Conservation (phyloP, 2,329 filamentous ascomycete species). For the Botrytis sinoallii region DNA sequence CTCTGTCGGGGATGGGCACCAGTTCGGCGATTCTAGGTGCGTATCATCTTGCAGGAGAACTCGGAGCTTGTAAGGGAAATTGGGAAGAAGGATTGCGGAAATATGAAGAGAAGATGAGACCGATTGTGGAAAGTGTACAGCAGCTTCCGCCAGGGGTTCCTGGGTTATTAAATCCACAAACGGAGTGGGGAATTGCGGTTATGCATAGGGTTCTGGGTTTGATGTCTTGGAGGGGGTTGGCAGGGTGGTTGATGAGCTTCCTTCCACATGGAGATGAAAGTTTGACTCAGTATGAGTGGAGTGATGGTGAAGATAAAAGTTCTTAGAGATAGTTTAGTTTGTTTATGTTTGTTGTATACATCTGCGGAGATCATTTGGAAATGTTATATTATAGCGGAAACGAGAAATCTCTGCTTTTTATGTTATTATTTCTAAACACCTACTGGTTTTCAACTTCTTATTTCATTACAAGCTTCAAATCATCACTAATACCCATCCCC, state of each 20-base stretch:
- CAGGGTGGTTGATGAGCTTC: neutral
- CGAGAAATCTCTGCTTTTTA: neutral
- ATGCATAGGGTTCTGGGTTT: neutral
- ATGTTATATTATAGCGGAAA: neutral
- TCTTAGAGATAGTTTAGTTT: neutral
- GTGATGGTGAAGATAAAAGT: neutral
- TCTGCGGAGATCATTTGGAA: neutral
- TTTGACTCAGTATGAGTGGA: slow-evolving; percentile 4
- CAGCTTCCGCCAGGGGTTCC: slow-evolving; percentile 11
- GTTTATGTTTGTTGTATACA: too few relatives aligned
- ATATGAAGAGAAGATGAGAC: slow-evolving; percentile 7
- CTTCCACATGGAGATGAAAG: neutral
- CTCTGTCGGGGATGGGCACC: slow-evolving; percentile 43
- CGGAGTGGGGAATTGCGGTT: neutral
- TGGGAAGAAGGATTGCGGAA: slow-evolving; percentile 2
- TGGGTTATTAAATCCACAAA: neutral
- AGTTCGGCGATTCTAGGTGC: slow-evolving; percentile 42
- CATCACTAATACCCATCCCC: rapidly evolving
- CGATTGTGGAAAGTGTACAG: slow-evolving; percentile 1
- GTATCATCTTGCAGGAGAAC: slow-evolving; percentile 48
- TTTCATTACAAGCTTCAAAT: neutral
- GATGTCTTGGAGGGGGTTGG: slow-evolving; percentile 2
- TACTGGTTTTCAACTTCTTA: neutral
- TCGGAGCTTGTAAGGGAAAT: slow-evolving; percentile 24
- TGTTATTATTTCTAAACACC: rapidly evolving